Evolutionary conservation across 2,329 filamentous ascomycete species (phyloP).

Genomic region (Exophiala spinifera): DNA sequence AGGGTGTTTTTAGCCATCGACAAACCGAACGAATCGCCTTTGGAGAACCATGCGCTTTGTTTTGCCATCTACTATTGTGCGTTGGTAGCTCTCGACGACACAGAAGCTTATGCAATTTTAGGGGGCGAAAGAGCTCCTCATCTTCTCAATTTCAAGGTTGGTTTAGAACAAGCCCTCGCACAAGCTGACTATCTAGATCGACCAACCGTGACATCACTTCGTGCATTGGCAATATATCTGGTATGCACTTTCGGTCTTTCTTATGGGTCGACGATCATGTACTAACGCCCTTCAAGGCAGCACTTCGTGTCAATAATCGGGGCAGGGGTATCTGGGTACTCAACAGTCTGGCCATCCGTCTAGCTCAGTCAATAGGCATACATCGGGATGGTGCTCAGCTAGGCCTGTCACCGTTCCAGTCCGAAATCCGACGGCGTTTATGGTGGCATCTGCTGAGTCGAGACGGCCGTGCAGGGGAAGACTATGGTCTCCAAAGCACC

Average conservation of each 20-base stretch:
- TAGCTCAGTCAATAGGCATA: conserved; percentile 21
- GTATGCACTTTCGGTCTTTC: conserved; percentile 4
- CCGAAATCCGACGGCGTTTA: conserved; percentile 22
- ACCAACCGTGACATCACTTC: conserved; percentile 18
- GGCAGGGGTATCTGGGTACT: conserved; percentile 22
- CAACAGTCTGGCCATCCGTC: conserved; percentile 23
- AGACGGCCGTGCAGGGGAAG: conserved; percentile 17
- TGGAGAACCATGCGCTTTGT: conserved; percentile 17
- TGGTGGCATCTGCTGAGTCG: conserved; percentile 24
- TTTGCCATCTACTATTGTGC: conserved; percentile 20
- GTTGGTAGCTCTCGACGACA: conserved; percentile 12
- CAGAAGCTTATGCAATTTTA: conserved; percentile 7
- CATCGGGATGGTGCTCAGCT: conserved; percentile 18
- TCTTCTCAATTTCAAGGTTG: conserved; percentile 14
- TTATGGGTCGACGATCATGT: too few relatives aligned
- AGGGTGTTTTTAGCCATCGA: conserved; percentile 8
- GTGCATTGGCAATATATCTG: conserved; percentile 23
- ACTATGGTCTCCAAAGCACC: conserved; percentile 6
- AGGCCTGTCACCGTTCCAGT: conserved; percentile 20
- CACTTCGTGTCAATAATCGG: conserved; percentile 13
- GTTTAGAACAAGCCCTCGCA: conserved; percentile 17
- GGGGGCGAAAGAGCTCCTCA: conserved; percentile 1
- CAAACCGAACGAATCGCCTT: conserved; percentile 9
- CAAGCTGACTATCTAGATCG: conserved; percentile 17
- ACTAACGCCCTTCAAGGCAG: conserved; percentile 9